Evolutionary conservation across 192 early-diverging fungal genomes (phyloP).

Genomic region (Umbelopsis vinacea): DNA sequence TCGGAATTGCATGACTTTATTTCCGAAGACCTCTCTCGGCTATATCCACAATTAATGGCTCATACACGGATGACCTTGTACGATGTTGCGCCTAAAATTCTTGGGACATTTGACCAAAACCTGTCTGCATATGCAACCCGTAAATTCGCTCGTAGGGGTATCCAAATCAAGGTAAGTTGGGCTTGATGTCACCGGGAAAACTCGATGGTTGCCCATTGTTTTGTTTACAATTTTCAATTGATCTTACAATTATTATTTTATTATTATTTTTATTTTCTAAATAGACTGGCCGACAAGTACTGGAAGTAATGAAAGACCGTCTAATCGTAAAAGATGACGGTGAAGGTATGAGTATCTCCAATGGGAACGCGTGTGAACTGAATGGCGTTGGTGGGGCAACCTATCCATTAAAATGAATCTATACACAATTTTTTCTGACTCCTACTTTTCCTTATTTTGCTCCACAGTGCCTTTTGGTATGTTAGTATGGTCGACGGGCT

Average conservation of each 20-base stretch:
- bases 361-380: neutral
- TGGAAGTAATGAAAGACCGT: conserved; percentile 56
- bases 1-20: conserved; percentile 85
- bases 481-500: conserved; percentile 79
- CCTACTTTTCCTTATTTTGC: neutral
- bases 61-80: conserved; percentile 58
- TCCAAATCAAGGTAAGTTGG: conserved; percentile 64
- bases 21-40: conserved; percentile 75
- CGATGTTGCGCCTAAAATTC: conserved; percentile 79
- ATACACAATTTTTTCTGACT: no score
- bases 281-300: conserved; percentile 32
- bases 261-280: no score
- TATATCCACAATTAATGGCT: conserved; percentile 73
- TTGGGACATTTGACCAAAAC: conserved; percentile 76
- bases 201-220: neutral
- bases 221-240: neutral
- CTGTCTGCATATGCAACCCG: conserved; percentile 75
- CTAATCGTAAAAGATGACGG: conserved; percentile 56
- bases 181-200: neutral
- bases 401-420: no score
- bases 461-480: conserved; percentile 63
- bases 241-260: neutral
- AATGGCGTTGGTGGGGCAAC: no score
- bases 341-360: conserved; percentile 35
- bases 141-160: conserved; percentile 75